Evolutionary conservation across 306 rosid species (phyloP), one percentile per base, ranked within the genome.

Genomic region (Ammopiptanthus mongolicus): DNA sequence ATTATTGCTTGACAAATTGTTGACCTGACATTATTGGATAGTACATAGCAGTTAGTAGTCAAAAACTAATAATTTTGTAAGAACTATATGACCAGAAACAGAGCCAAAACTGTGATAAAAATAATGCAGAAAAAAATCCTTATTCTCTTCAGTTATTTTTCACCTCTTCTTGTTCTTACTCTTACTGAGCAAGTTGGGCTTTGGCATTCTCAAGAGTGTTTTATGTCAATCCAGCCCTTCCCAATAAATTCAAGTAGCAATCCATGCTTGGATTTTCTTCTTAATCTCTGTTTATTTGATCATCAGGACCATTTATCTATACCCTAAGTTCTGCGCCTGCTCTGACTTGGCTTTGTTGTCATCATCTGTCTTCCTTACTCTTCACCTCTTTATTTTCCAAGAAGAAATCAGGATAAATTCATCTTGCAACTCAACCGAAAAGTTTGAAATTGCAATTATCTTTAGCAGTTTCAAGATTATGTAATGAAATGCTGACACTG

Each of bases 391-490:
- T 65, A 10, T 51, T 65, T 23, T 13, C 69, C 28, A 31, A 22
- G 56, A 65, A 39, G 55, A 64, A 64, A 31, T 31, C 21, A n/a
- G 34, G 69, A 69, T 65, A 13, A 36, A 58, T 47, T 56, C 39
- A 66, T 37, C 22, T 46, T 46, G 37, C 48, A 31, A 33, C 64
- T 61, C 9, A 22, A 21, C 33, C 47, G 60, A 56, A 15, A 13
- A 44, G 14, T 66, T 50, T 78, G 31, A 41, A 53, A 37, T 18
- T 76, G 29, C 29, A 33, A 65, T 42, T 61, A 18, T 18, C 7
- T 74, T 0, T 58, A 15, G 46, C 56, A n/a, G 15, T 80, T 79
- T 73, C 28, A 19, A 65, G 59, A 77, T 62, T 73, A 55, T 47
- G 13, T 50, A 13, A 23, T 56, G 57, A 52, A 37, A 70, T 63